phyloP scores from a whole-genome alignment of 2,329 filamentous ascomycete genomes.

The Nothophaeocryptopus gaeumannii region DNA sequence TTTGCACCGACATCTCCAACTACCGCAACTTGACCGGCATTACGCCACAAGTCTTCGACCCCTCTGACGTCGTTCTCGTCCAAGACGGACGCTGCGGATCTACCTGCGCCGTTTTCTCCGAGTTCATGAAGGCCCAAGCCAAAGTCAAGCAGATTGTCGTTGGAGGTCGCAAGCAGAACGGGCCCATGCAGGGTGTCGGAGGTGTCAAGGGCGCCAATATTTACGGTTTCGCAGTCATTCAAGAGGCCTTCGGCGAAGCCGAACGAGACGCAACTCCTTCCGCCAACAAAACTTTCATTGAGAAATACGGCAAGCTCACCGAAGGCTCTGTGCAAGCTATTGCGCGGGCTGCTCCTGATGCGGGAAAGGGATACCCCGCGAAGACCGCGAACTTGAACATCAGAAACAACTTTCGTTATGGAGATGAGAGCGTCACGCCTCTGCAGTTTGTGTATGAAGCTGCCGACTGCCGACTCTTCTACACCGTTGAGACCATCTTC shows the following conservation, averaged over 20 bases:
- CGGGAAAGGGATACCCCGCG: not conserved
- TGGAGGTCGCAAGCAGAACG: constrained; percentile 39
- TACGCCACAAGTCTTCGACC: constrained; percentile 37
- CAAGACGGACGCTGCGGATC: constrained; percentile 44
- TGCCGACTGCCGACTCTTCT: constrained; percentile 42
- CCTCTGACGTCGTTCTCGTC: constrained; percentile 42
- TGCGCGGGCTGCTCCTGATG: not conserved
- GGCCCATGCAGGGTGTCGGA: constrained; percentile 43
- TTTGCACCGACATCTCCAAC: constrained; percentile 1
- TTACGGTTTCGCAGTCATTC: constrained; percentile 17
- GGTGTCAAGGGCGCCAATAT: constrained; percentile 42
- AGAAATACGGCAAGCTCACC: constrained; percentile 2
- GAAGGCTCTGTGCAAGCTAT: constrained; percentile 5
- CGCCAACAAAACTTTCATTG: constrained; percentile 1
- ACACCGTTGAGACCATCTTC: constrained; percentile 26
- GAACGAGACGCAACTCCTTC: not conserved
- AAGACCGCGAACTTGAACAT: constrained; percentile 36
- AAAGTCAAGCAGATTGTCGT: constrained; percentile 39
- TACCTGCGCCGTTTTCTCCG: constrained; percentile 42
- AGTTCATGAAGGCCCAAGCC: constrained; percentile 42
- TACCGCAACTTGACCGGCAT: constrained; percentile 24
- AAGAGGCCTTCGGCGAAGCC: not conserved
- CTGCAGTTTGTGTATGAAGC: constrained; percentile 44
- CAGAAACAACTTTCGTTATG: constrained; percentile 35
- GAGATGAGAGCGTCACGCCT: constrained; percentile 33